phyloP scores from a whole-genome alignment of 2,329 filamentous ascomycete species.

The Ascochyta viciae-villosae region DNA sequence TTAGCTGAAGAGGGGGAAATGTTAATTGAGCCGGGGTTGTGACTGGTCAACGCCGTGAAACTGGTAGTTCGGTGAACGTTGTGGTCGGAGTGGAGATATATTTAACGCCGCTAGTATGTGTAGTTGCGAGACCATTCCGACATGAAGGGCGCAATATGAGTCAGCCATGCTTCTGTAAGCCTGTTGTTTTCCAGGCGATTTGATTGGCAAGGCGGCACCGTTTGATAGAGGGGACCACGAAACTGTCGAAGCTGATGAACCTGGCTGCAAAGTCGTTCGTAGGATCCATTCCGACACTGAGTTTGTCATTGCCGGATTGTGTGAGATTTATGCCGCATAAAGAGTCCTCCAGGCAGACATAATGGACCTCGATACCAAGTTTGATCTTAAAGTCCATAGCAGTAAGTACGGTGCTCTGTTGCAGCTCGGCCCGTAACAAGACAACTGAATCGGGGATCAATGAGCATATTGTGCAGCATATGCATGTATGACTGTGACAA shows the following conservation, averaged over 20 bases:
- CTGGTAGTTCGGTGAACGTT: background rate
- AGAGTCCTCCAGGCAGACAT: background rate
- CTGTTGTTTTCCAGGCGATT: background rate
- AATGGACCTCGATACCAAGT: background rate
- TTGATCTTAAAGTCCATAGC: background rate
- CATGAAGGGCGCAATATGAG: constrained; percentile 9
- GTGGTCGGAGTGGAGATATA: constrained; percentile 3
- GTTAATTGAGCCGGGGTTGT: background rate
- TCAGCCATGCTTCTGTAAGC: constrained; percentile 10
- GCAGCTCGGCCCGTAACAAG: background rate
- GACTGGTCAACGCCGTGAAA: background rate
- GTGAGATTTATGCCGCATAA: background rate
- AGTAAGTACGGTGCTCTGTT: background rate
- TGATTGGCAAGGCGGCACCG: background rate
- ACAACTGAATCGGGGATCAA: background rate
- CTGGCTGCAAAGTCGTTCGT: background rate
- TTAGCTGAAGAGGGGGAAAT: background rate
- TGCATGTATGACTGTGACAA: background rate
- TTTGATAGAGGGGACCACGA: background rate
- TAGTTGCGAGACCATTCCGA: constrained; percentile 6
- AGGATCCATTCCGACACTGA: background rate
- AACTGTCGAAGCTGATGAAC: no score
- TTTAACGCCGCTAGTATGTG: constrained; percentile 5
- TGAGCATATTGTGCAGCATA: background rate
- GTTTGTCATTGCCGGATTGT: background rate